phyloP scores from a whole-genome alignment of 345 rosid genomes.

The Luvunga scandens region DNA sequence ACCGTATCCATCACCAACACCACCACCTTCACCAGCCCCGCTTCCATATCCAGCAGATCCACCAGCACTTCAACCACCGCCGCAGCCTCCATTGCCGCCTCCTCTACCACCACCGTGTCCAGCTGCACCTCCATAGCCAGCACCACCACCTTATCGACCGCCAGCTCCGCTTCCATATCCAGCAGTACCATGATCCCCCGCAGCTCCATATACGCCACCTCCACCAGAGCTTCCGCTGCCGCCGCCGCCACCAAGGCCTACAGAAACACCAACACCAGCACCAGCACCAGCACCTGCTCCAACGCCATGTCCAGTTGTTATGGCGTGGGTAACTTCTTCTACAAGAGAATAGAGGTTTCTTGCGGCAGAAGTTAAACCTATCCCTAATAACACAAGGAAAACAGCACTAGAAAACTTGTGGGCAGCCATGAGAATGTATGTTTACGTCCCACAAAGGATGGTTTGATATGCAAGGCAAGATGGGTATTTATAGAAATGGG shows the following conservation, averaged over 20 bases:
- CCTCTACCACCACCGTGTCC: constrained; percentile 30
- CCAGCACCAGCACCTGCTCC: constrained; percentile 27
- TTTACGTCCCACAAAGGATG: background rate
- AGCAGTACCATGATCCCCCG: constrained; percentile 15
- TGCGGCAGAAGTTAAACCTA: constrained; percentile 39
- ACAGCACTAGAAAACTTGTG: constrained; percentile 15
- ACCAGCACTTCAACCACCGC: constrained; percentile 23
- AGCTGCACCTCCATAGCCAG: constrained; percentile 19
- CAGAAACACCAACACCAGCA: constrained; percentile 15
- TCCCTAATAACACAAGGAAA: constrained; percentile 30
- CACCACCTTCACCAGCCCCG: constrained; percentile 24
- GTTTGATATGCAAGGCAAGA: background rate
- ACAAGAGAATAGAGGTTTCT: constrained; percentile 36
- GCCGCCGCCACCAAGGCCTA: constrained; percentile 4
- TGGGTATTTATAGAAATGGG: constrained; percentile 35
- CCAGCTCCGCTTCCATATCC: constrained; percentile 24
- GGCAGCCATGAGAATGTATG: constrained; percentile 28
- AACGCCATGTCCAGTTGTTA: constrained; percentile 8
- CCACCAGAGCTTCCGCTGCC: constrained; percentile 27
- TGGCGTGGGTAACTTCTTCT: constrained; percentile 19
- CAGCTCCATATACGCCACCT: constrained; percentile 28
- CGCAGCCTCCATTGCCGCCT: constrained; percentile 20
- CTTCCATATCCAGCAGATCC: constrained; percentile 21
- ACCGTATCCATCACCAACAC: constrained; percentile 1
- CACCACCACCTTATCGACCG: constrained; percentile 28